Percentiles rank a stretch among this genome's conserved stretches.
phyloP scores from a whole-genome alignment of 441 rosid species.

The Biscutella laevigata region DNA sequence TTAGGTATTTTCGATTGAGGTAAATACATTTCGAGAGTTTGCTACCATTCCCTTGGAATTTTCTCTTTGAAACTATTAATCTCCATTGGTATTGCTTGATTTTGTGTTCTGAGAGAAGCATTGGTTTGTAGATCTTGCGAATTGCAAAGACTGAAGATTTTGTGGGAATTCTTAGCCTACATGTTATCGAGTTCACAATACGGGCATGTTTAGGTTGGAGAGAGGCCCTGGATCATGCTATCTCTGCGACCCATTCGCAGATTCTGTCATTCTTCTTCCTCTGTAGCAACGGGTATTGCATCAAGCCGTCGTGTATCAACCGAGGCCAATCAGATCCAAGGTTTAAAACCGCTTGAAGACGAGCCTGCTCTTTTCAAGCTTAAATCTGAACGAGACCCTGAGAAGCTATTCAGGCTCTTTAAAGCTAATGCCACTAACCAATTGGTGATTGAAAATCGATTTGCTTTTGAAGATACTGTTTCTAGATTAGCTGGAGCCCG shows the following conservation, averaged over 20 bases:
- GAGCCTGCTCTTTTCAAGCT: conserved; percentile 57
- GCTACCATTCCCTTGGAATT: background rate
- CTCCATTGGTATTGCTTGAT: background rate
- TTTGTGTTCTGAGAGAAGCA: background rate
- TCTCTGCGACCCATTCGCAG: conserved; percentile 53
- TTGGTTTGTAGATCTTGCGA: conserved; percentile 9
- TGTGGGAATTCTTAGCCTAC: background rate
- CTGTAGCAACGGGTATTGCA: conserved; percentile 18
- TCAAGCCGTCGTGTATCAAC: conserved; percentile 20
- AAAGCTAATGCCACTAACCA: conserved; percentile 59
- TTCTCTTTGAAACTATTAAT: background rate
- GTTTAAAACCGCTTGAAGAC: conserved; percentile 32
- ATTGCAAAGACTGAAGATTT: conserved; percentile 8
- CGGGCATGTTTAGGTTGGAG: conserved; percentile 43
- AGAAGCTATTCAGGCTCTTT: conserved; percentile 57
- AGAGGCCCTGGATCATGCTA: conserved; percentile 46
- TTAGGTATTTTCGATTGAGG: conserved; percentile 15
- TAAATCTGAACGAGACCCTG: conserved; percentile 69
- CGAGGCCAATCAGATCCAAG: conserved; percentile 12
- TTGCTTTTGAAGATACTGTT: conserved; percentile 70
- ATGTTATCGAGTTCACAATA: conserved; percentile 36
- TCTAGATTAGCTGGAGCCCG: conserved; percentile 60
- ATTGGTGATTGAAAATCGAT: conserved; percentile 51
- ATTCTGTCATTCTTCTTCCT: conserved; percentile 35
- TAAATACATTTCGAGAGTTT: conserved; percentile 7